A percentile compares a stretch with the other conserved stretches of the same genome.
phyloP scores from a whole-genome alignment of 1,139 yeast genomes.

The Geotrichum phurueaensis region DNA sequence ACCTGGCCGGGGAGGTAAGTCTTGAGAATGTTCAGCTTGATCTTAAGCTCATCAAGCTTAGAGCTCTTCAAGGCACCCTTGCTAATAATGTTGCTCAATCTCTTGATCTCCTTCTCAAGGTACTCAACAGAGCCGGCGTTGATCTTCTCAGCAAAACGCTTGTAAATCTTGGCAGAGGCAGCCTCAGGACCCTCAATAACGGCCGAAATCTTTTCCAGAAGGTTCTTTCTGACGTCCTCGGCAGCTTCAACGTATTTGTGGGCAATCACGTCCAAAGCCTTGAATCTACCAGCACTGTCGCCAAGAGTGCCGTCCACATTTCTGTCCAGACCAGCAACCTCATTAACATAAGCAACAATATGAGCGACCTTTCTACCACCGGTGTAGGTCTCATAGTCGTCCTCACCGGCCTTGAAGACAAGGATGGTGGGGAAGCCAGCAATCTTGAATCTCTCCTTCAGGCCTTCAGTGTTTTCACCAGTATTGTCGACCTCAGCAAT shows the following conservation, averaged over 20 bases:
- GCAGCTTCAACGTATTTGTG: constrained; percentile 17
- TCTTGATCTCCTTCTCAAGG: constrained; percentile 45
- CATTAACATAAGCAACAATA: constrained; percentile 49
- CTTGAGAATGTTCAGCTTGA: constrained; percentile 32
- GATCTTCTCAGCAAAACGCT: constrained; percentile 46
- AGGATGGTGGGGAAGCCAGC: constrained; percentile 50
- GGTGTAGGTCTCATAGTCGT: constrained; percentile 40
- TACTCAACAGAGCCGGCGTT: constrained; percentile 45
- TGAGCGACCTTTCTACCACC: constrained; percentile 43
- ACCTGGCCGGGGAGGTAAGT: constrained; percentile 22
- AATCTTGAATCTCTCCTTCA: constrained; percentile 43
- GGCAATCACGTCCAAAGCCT: constrained; percentile 38
- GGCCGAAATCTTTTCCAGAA: constrained; percentile 13
- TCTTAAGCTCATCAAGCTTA: constrained; percentile 33
- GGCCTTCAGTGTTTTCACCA: constrained; percentile 41
- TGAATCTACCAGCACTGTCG: constrained; percentile 51
- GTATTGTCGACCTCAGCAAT: constrained; percentile 48
- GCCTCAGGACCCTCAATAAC: constrained; percentile 25
- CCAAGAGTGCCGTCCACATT: constrained; percentile 47
- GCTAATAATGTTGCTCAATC: constrained; percentile 46
- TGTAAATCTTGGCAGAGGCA: constrained; percentile 42
- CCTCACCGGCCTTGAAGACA: constrained; percentile 40
- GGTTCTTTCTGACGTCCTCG: constrained; percentile 3
- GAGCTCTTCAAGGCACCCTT: constrained; percentile 36
- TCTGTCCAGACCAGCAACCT: constrained; percentile 49